Percentiles rank a stretch among this genome's conserved stretches.
Evolutionary conservation across 2,329 filamentous ascomycete genomes (phyloP).

Genomic region (Ophiostoma sp.): DNA sequence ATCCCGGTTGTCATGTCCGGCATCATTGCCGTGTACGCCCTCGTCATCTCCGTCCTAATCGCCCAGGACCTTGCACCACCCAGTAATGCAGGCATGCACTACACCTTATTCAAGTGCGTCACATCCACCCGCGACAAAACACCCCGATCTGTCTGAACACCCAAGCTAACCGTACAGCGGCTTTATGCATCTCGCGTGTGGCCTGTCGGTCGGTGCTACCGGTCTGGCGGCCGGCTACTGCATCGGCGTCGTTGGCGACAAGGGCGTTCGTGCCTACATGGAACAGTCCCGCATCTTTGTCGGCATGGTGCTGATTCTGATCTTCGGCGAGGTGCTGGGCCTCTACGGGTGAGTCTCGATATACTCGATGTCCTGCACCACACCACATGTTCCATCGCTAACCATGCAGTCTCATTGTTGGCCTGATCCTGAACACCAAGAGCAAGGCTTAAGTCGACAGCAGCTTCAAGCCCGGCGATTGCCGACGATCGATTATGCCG

Average conservation of each 20-base stretch:
- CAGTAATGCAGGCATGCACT: conserved; percentile 52
- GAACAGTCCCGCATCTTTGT: conserved; percentile 93
- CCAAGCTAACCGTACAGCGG: conserved; percentile 48
- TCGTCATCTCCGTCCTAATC: conserved; percentile 95
- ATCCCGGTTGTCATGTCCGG: conserved; percentile 96
- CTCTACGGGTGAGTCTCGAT: conserved; percentile 72
- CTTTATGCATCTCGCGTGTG: conserved; percentile 89
- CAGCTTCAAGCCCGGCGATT: too few species aligned
- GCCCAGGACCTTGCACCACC: conserved; percentile 76
- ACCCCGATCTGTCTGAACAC: too few species aligned
- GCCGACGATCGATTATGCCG: neutral
- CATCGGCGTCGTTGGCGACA: conserved; percentile 92
- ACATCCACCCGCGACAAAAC: neutral
- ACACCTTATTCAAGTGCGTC: conserved; percentile 76
- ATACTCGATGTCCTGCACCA: too few species aligned
- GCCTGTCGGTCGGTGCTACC: conserved; percentile 84
- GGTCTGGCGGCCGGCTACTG: conserved; percentile 93
- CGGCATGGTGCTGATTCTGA: conserved; percentile 96
- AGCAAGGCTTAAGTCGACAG: conserved; percentile 49
- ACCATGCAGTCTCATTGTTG: conserved; percentile 71
- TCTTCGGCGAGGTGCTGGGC: conserved; percentile 96
- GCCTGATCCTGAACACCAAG: conserved; percentile 87
- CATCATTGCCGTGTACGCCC: conserved; percentile 96
- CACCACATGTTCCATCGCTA: conserved; percentile 11
- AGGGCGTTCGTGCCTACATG: conserved; percentile 92